phyloP scores from a whole-genome alignment of 2,329 filamentous ascomycete species.

The Calonectria fujianensis region DNA sequence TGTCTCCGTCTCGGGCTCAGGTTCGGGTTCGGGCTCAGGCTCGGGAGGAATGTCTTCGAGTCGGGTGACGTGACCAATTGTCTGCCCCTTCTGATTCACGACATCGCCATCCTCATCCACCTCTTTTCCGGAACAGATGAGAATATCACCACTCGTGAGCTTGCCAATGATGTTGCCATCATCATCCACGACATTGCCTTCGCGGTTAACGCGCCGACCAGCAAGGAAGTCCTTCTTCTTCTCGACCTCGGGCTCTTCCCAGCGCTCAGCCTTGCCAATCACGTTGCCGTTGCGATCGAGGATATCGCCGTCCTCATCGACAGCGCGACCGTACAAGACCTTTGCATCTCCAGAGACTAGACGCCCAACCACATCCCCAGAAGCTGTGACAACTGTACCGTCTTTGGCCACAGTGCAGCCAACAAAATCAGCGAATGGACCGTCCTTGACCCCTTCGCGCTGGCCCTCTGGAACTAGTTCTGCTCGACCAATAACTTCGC shows the following conservation, averaged over 20 bases:
- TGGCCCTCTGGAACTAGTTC: slow-evolving; percentile 82
- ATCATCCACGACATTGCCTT: slow-evolving; percentile 75
- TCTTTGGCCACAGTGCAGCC: slow-evolving; percentile 81
- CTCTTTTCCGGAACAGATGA: slow-evolving; percentile 79
- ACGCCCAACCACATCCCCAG: slow-evolving; percentile 83
- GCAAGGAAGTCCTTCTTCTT: slow-evolving; percentile 71
- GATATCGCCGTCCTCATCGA: slow-evolving; percentile 89
- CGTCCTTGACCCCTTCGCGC: slow-evolving; percentile 77
- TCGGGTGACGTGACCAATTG: slow-evolving; percentile 80
- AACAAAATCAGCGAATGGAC: slow-evolving; percentile 80
- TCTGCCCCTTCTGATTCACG: slow-evolving; percentile 79
- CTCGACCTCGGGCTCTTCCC: slow-evolving; percentile 73
- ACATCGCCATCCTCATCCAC: slow-evolving; percentile 84
- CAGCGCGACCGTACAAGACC: slow-evolving; percentile 81
- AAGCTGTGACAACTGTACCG: slow-evolving; percentile 78
- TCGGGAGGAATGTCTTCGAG: slow-evolving; percentile 74
- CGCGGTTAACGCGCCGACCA: slow-evolving; percentile 74
- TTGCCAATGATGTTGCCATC: slow-evolving; percentile 79
- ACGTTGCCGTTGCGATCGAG: slow-evolving; percentile 83
- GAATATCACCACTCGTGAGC: slow-evolving; percentile 80
- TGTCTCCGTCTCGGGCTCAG: slow-evolving; percentile 54
- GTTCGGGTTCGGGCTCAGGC: slow-evolving; percentile 68
- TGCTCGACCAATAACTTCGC: slow-evolving; percentile 80
- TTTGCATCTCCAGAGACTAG: slow-evolving; percentile 83
- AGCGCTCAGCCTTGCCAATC: slow-evolving; percentile 75